Base-by-base conservation (phyloP, 2,329 filamentous ascomycete species). In the Aulographum hederae region DNA sequence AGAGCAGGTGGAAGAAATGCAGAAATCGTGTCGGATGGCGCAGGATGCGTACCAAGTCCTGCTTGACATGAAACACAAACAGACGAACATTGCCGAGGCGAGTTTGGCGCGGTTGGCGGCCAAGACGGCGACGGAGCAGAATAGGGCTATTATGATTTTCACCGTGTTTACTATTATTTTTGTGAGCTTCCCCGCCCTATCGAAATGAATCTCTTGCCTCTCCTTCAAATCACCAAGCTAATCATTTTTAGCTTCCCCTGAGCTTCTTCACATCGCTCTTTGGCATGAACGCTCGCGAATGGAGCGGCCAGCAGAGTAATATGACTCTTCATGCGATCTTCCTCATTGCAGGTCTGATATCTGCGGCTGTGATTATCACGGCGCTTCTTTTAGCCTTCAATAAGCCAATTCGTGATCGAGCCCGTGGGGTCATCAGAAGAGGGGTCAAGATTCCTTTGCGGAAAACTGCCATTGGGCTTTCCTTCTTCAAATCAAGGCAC, bases 201-300 rank as follows among this genome's bases (percentile, higher is more conserved):
- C n/a, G n/a, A n/a, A n/a, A n/a, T 39, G 32, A 2, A 13, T 19
- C 18, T 14, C 6, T 8, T 14, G 14, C 5, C 6, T 12, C 6
- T 20, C 13, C 8, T 6, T 6, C 16, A 18, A 35, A 5, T 4
- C 8, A 14, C 2, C 4, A 20, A 54, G 50, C n/a, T n/a, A n/a
- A n/a, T n/a, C n/a, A n/a, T n/a, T n/a, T n/a, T n/a, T n/a, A n/a
- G n/a, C 14, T 75, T 73, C 71, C 71, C 0, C 46, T 75, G 4
- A 69, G 65, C 13, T 75, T 76, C 52, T 75, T 76, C 46, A 74
- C 70, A 0, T 65, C 67, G 3, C 44, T 76, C 1, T 75, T 75
- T 33, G 69, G 71, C 32, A 74, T 75, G 61, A 75, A 76, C 41
- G 69, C 34, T 15, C 19, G 32, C 15, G 34, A 39, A 16, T 40